Percentiles rank a stretch among this genome's conserved stretches.
Evolutionary conservation across 345 rosid species (phyloP).

Genomic region (Euphorbia peplus): DNA sequence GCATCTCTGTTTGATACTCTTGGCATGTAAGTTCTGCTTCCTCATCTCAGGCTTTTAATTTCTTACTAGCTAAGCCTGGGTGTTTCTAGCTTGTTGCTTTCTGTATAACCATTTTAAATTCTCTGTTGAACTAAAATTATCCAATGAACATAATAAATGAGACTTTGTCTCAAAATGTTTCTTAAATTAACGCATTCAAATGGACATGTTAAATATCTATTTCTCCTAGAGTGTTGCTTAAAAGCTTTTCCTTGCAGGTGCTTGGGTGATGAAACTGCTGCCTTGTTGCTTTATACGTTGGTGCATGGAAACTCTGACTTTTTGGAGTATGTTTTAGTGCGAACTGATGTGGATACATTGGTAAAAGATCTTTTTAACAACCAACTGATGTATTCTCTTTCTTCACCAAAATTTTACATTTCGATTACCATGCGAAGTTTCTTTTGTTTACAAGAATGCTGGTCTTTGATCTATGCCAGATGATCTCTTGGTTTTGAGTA

Average conservation of each 20-base stretch:
- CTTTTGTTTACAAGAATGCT: not conserved
- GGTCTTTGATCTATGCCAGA: not conserved
- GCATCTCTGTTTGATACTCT: conserved; percentile 89
- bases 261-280: conserved; percentile 89
- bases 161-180: no score
- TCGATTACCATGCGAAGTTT: not conserved
- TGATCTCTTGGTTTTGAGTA: not conserved
- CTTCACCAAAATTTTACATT: not conserved
- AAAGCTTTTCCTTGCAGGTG: conserved; percentile 50
- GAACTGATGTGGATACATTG: conserved; percentile 94
- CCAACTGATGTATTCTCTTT: not conserved
- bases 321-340: conserved; percentile 92
- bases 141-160: no score
- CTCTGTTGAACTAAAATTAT: not conserved
- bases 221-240: conserved; percentile 9
- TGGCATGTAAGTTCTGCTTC: conserved; percentile 61
- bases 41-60: no score
- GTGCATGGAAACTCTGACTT: conserved; percentile 88
- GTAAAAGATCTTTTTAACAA: conserved; percentile 37
- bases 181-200: not conserved
- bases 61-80: not conserved
- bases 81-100: not conserved
- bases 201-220: not conserved
- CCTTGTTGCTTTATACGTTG: conserved; percentile 82
- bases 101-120: not conserved